A percentile compares a stretch with the other conserved stretches of the same genome.
Conservation (phyloP, 805 yeast species). For the Naumovozyma dairenensis region DNA sequence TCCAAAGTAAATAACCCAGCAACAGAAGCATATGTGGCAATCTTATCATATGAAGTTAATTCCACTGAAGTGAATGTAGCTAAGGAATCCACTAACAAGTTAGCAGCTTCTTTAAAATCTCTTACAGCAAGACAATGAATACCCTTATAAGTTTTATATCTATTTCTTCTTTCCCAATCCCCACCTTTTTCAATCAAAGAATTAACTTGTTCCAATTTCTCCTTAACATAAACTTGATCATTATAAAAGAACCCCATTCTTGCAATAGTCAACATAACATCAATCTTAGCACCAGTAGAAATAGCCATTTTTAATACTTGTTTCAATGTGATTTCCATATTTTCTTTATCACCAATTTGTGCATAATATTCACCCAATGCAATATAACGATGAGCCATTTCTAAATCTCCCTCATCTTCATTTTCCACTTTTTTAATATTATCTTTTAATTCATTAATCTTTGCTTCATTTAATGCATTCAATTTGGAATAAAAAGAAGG, state of each 20-base stretch:
- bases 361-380: slow-evolving; percentile 85
- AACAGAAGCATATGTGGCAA: slow-evolving; percentile 78
- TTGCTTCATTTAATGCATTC: slow-evolving; percentile 42
- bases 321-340: slow-evolving; percentile 51
- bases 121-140: slow-evolving; percentile 76
- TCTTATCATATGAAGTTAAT: slow-evolving; percentile 76
- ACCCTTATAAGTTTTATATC: slow-evolving; percentile 87
- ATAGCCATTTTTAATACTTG: slow-evolving; percentile 71
- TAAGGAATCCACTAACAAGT: slow-evolving; percentile 75
- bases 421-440: slow-evolving; percentile 41
- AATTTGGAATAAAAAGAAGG: slow-evolving; percentile 44
- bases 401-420: slow-evolving; percentile 75
- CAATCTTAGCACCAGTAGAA: slow-evolving; percentile 84
- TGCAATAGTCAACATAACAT: slow-evolving; percentile 67
- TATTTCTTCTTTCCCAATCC: slow-evolving; percentile 97
- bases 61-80: slow-evolving; percentile 95
- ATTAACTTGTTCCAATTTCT: slow-evolving; percentile 64
- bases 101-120: slow-evolving; percentile 77
- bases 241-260: slow-evolving; percentile 85
- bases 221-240: slow-evolving; percentile 60
- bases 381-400: slow-evolving; percentile 64
- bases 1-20: slow-evolving; percentile 79
- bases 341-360: slow-evolving; percentile 66
- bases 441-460: slow-evolving; percentile 38
- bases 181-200: slow-evolving; percentile 88